phyloP scores from a whole-genome alignment of 768 basidiomycete genomes.

The Phylloporus arenicola region DNA sequence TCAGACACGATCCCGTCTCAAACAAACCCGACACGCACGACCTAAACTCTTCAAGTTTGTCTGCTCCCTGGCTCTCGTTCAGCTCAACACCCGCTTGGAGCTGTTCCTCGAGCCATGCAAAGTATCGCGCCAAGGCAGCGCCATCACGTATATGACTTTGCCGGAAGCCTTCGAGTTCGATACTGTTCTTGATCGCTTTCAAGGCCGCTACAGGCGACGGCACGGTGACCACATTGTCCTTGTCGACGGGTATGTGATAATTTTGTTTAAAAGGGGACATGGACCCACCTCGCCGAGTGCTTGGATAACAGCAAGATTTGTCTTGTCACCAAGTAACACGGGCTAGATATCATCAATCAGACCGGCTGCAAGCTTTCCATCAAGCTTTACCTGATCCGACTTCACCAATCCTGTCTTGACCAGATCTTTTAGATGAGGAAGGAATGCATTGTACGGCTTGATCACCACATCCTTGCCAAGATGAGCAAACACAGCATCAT shows the following conservation, averaged over 20 bases:
- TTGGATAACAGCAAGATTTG: constrained; percentile 76
- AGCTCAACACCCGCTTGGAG: constrained; percentile 55
- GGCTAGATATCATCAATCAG: constrained; percentile 38
- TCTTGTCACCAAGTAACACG: constrained; percentile 70
- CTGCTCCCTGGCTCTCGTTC: constrained; percentile 77
- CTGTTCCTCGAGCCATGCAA: constrained; percentile 90
- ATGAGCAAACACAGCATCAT: constrained; percentile 36
- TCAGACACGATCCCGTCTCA: neutral
- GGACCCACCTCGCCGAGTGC: constrained; percentile 62
- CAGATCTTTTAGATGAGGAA: constrained; percentile 54
- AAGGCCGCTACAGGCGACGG: constrained; percentile 74
- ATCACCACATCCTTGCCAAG: constrained; percentile 62
- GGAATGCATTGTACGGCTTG: constrained; percentile 64
- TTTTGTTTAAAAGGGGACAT: neutral
- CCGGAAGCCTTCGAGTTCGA: constrained; percentile 87
- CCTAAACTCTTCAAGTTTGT: constrained; percentile 72
- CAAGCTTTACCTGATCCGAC: constrained; percentile 26
- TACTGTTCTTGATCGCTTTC: constrained; percentile 75
- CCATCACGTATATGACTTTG: constrained; percentile 88
- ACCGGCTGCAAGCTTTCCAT: constrained; percentile 1
- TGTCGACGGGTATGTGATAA: constrained; percentile 4
- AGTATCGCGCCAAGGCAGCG: constrained; percentile 80
- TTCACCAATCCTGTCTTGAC: constrained; percentile 30
- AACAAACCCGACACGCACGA: constrained; percentile 47
- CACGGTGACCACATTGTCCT: constrained; percentile 55